These are phyloP conservation scores for Myxozyma lipomycoides DNA, from an alignment of 805 yeast genomes.

Conservation along the genomic window DNA sequence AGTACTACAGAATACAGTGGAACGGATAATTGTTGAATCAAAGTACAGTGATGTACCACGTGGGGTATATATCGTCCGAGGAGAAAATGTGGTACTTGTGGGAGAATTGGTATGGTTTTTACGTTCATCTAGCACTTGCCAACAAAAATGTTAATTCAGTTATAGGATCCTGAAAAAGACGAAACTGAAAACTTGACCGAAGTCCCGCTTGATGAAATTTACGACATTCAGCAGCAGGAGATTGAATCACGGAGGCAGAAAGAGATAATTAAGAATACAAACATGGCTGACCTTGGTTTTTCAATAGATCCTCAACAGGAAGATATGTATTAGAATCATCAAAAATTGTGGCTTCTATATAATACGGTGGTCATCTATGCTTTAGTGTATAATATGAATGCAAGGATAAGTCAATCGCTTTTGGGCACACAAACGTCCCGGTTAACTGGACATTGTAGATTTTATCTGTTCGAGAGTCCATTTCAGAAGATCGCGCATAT, in stretches of 20 bases:
- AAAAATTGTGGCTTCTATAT: no score
- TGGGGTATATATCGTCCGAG: constrained; percentile 86
- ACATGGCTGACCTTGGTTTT: constrained; percentile 14
- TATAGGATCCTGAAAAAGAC: constrained; percentile 18
- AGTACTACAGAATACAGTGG: constrained; percentile 85
- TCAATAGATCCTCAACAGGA: constrained; percentile 19
- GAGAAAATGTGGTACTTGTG: constrained; percentile 89
- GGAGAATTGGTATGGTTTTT: constrained; percentile 65
- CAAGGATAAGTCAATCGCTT: neutral
- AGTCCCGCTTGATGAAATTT: constrained; percentile 20
- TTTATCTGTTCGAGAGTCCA: constrained; percentile 18
- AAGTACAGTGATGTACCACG: constrained; percentile 71
- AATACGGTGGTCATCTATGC: neutral
- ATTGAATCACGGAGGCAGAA: constrained; percentile 7
- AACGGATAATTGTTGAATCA: constrained; percentile 59
- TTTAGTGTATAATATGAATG: neutral
- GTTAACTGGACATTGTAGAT: no score
- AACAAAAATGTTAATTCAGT: neutral
- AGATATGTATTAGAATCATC: constrained; percentile 21
- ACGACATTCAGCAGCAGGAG: constrained; percentile 15
- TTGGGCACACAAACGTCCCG: no score
- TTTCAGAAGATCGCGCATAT: constrained; percentile 21
- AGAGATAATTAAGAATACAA: constrained; percentile 10
- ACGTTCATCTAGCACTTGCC: neutral
- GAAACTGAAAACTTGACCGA: neutral